Conservation (phyloP, 495 filamentous ascomycete species). For the Trichoderma gamsii region DNA sequence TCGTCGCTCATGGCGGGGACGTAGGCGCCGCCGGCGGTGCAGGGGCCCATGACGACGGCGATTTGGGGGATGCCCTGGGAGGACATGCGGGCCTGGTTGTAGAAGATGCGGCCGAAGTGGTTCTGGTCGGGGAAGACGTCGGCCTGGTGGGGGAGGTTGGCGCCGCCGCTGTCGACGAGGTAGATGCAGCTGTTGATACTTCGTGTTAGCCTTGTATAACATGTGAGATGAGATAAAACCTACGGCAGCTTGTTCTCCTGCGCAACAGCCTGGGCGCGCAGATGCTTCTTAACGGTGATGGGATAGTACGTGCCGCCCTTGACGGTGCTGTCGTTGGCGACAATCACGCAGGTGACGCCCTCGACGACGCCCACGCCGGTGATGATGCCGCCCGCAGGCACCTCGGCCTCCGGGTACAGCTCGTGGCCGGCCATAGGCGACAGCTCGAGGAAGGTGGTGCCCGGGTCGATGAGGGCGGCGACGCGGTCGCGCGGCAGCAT, state of each 20-base stretch:
- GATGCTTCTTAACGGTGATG: slow-evolving; percentile 96
- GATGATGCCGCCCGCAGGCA: slow-evolving; percentile 77
- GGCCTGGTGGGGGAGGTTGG: slow-evolving; percentile 91
- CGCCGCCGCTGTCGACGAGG: slow-evolving; percentile 92
- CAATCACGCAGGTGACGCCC: slow-evolving; percentile 87
- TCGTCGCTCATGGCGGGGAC: slow-evolving; percentile 97
- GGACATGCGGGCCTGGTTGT: slow-evolving; percentile 93
- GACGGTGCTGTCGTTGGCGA: slow-evolving; percentile 95
- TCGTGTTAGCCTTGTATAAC: slow-evolving; percentile 19
- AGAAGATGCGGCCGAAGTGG: slow-evolving; percentile 97
- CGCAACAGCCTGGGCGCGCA: slow-evolving; percentile 86
- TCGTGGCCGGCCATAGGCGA: slow-evolving; percentile 81
- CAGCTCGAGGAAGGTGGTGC: slow-evolving; percentile 86
- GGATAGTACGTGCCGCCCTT: slow-evolving; percentile 99
- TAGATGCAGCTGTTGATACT: slow-evolving; percentile 65
- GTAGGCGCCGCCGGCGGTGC: slow-evolving; percentile 92
- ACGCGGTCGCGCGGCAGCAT: slow-evolving; percentile 92
- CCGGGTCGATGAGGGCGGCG: slow-evolving; percentile 79
- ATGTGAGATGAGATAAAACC: slow-evolving; percentile 20
- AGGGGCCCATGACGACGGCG: slow-evolving; percentile 95
- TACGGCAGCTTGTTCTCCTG: slow-evolving; percentile 70
- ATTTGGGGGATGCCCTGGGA: slow-evolving; percentile 85
- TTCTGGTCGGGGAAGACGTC: slow-evolving; percentile 95
- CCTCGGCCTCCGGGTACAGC: slow-evolving; percentile 71
- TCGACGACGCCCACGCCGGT: slow-evolving; percentile 87